Evolutionary conservation across 352 stramenopile species (phyloP).

Genomic region (Pythium dissotocum): DNA sequence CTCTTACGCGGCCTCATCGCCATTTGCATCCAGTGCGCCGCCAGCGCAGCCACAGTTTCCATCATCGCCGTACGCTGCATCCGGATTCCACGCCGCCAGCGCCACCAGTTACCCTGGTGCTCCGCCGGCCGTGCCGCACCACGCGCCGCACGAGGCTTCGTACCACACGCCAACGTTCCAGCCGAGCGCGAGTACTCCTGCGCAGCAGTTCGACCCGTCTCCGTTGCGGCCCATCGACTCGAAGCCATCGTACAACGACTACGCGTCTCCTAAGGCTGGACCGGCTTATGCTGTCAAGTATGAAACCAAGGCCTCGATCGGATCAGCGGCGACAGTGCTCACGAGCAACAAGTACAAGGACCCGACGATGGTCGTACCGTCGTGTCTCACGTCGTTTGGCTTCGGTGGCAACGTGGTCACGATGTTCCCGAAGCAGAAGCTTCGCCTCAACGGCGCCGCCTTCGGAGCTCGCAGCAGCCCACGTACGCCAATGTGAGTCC

Average conservation of each 20-base stretch:
- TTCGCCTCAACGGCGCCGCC: conserved; percentile 66
- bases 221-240: not conserved
- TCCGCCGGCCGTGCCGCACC: not conserved
- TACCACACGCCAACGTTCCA: conserved; percentile 20
- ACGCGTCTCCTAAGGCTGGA: conserved; percentile 2
- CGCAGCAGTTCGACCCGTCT: conserved; percentile 3
- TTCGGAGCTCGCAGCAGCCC: conserved; percentile 59
- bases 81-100: not conserved
- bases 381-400: conserved; percentile 77
- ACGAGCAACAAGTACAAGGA: conserved; percentile 85
- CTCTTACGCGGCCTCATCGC: not conserved
- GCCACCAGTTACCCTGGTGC: not conserved
- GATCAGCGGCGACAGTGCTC: not conserved
- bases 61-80: conserved; percentile 2
- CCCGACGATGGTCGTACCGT: conserved; percentile 68
- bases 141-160: conserved; percentile 7
- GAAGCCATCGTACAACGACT: conserved; percentile 22
- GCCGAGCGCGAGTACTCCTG: not conserved
- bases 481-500: conserved; percentile 48
- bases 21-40: not conserved
- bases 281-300: conserved; percentile 2
- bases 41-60: not conserved
- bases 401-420: conserved; percentile 89
- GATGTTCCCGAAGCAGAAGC: conserved; percentile 88
- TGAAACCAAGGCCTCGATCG: conserved; percentile 18